A percentile compares a stretch with the other conserved stretches of the same genome.
These are phyloP conservation scores for Fusarium nurragi DNA, from an alignment of 2,329 filamentous ascomycete genomes.

Conservation along the genomic window DNA sequence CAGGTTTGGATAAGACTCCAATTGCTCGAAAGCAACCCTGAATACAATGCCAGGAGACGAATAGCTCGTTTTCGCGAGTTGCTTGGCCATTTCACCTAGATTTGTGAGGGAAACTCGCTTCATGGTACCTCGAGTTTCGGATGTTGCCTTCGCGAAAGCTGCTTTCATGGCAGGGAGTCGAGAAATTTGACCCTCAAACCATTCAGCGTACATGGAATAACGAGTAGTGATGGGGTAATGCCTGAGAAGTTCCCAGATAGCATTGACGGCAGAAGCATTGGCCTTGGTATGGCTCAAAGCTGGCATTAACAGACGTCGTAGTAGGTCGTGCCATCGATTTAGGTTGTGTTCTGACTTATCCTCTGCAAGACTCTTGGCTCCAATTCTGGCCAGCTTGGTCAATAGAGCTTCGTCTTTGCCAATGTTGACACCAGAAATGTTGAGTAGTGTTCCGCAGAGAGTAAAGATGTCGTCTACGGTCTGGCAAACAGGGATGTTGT, in stretches of 20 bases:
- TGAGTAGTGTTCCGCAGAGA: slow-evolving; percentile 84
- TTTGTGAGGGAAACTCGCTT: slow-evolving; percentile 92
- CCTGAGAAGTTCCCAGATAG: slow-evolving; percentile 84
- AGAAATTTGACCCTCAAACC: slow-evolving; percentile 83
- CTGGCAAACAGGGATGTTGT: slow-evolving; percentile 92
- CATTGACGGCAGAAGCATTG: slow-evolving; percentile 85
- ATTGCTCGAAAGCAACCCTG: slow-evolving; percentile 85
- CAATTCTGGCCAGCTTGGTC: slow-evolving; percentile 86
- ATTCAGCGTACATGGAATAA: slow-evolving; percentile 92
- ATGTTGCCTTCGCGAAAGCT: slow-evolving; percentile 79
- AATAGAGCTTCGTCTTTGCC: slow-evolving; percentile 83
- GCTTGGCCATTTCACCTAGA: slow-evolving; percentile 83
- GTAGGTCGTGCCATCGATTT: slow-evolving; percentile 83
- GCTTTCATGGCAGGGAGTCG: slow-evolving; percentile 78
- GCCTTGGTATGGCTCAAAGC: slow-evolving; percentile 85
- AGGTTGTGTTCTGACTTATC: slow-evolving; percentile 77
- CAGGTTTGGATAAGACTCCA: slow-evolving; percentile 93
- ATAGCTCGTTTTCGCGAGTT: slow-evolving; percentile 90
- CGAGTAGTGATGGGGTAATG: slow-evolving; percentile 79
- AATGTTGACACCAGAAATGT: slow-evolving; percentile 87
- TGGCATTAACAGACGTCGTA: slow-evolving; percentile 85
- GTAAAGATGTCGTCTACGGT: slow-evolving; percentile 90
- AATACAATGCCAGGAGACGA: slow-evolving; percentile 93
- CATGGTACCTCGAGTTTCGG: slow-evolving; percentile 85
- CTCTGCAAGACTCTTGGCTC: slow-evolving; percentile 74